These are phyloP conservation scores for Sphaerulina vaccinii DNA, from an alignment of 2,329 filamentous ascomycete genomes.

Conservation along the genomic window DNA sequence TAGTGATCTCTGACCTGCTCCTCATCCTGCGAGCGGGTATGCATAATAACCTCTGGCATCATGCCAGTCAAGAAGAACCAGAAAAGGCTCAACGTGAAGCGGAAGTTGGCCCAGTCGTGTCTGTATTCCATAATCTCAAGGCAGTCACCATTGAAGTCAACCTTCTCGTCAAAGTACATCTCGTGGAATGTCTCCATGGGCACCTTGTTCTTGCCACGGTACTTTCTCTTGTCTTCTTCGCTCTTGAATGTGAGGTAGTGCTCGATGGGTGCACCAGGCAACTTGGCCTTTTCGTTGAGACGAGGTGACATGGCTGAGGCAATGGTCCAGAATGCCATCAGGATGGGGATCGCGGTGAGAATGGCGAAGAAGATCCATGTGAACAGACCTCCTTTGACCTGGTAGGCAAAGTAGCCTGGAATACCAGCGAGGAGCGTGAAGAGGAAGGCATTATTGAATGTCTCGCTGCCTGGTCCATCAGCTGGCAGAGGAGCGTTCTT, in stretches of 20 bases:
- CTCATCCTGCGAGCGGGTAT: conserved; percentile 91
- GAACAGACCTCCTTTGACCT: conserved; percentile 79
- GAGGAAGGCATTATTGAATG: conserved; percentile 81
- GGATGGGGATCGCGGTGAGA: conserved; percentile 74
- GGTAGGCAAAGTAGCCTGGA: conserved; percentile 79
- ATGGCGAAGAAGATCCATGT: conserved; percentile 84
- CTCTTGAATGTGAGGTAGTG: conserved; percentile 83
- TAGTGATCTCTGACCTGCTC: conserved; percentile 98
- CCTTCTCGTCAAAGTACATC: conserved; percentile 94
- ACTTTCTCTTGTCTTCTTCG: conserved; percentile 60
- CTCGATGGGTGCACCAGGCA: conserved; percentile 83
- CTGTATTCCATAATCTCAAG: conserved; percentile 89
- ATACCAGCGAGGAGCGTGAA: conserved; percentile 67
- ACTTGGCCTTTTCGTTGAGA: conserved; percentile 86
- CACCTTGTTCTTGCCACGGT: conserved; percentile 75
- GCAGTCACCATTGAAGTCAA: conserved; percentile 91
- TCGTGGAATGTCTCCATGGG: conserved; percentile 93
- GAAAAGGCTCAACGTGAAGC: conserved; percentile 81
- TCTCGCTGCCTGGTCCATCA: conserved; percentile 78
- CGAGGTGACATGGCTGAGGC: conserved; percentile 79
- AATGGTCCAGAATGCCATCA: conserved; percentile 78
- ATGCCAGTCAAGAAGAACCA: conserved; percentile 85
- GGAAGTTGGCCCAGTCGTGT: conserved; percentile 95
- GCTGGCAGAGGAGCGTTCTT: conserved; percentile 93
- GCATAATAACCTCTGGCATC: conserved; percentile 87